A percentile compares a stretch with the other conserved stretches of the same genome.
Evolutionary conservation across 768 basidiomycete genomes (phyloP).

Genomic region (Pulveroboletus ravenelii): DNA sequence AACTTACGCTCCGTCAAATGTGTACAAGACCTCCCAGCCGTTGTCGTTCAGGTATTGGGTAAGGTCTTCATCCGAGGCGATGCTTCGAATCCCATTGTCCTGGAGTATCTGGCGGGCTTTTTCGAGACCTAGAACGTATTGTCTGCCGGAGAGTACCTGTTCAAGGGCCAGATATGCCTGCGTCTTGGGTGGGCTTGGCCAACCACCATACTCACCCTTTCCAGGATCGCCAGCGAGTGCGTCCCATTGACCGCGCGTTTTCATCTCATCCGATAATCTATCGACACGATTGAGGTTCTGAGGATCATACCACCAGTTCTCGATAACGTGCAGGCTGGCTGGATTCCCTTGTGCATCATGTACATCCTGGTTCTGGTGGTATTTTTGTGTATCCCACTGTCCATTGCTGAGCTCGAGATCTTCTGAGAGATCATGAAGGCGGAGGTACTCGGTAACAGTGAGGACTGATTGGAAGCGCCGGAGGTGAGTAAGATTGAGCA

Average conservation of each 20-base stretch:
- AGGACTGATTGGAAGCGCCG: slow-evolving; percentile 36
- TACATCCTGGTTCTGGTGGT: slow-evolving; percentile 28
- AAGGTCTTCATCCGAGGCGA: slow-evolving; percentile 28
- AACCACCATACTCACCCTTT: slow-evolving; percentile 17
- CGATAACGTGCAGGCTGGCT: slow-evolving; percentile 32
- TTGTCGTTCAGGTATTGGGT: slow-evolving; percentile 28
- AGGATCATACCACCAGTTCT: slow-evolving; percentile 41
- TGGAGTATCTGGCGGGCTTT: slow-evolving; percentile 19
- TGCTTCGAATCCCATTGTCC: slow-evolving; percentile 8
- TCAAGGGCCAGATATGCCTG: slow-evolving; percentile 19
- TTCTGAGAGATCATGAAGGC: slow-evolving; percentile 34
- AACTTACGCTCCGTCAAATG: slow-evolving; percentile 38
- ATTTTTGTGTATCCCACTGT: slow-evolving; percentile 34
- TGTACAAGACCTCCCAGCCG: slow-evolving; percentile 35
- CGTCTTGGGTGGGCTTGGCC: slow-evolving; percentile 21
- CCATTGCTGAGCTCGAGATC: slow-evolving; percentile 35
- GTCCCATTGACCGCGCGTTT: slow-evolving; percentile 30
- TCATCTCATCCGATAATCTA: slow-evolving; percentile 30
- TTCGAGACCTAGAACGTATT: slow-evolving; percentile 19
- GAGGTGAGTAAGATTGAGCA: slow-evolving; percentile 41
- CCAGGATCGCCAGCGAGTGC: slow-evolving; percentile 8
- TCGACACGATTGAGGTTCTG: slow-evolving; percentile 35
- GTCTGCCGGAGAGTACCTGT: slow-evolving; percentile 15
- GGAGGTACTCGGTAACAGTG: slow-evolving; percentile 40
- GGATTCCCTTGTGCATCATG: slow-evolving; percentile 18